A percentile compares a stretch with the other conserved stretches of the same genome.
Evolutionary conservation across 257 asterid genomes (phyloP).

Genomic region (Ballota nigra): DNA sequence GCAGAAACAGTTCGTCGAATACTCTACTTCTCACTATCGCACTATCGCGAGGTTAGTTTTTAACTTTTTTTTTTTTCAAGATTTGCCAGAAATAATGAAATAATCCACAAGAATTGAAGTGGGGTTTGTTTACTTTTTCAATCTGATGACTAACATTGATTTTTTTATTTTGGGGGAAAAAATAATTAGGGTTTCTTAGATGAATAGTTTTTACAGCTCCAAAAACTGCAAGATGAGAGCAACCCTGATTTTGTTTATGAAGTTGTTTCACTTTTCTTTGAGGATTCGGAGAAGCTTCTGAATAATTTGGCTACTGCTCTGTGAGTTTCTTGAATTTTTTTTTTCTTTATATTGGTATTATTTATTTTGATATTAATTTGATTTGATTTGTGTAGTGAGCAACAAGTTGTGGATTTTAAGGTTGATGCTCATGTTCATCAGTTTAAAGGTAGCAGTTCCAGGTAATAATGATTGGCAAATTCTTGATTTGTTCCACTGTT

Average conservation of each 20-base stretch:
- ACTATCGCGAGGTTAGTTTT: conserved; percentile 30
- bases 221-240: conserved; percentile 71
- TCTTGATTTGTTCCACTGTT: conserved; percentile 8
- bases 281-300: conserved; percentile 68
- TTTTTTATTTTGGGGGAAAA: neutral
- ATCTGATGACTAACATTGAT: conserved; percentile 6
- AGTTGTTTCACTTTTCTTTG: conserved; percentile 70
- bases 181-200: conserved; percentile 46
- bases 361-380: neutral
- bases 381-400: conserved; percentile 38
- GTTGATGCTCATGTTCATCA: conserved; percentile 71
- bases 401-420: conserved; percentile 61
- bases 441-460: conserved; percentile 80
- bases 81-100: too few relatives aligned
- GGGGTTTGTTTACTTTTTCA: neutral
- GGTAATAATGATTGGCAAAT: conserved; percentile 34
- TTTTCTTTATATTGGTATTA: neutral
- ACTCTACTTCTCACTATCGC: conserved; percentile 36
- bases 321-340: conserved; percentile 35
- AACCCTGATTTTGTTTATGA: conserved; percentile 71
- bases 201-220: conserved; percentile 66
- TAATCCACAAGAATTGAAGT: too few relatives aligned
- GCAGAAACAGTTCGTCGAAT: conserved; percentile 41
- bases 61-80: neutral
- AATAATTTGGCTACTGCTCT: conserved; percentile 55